Percentiles rank a stretch among this genome's conserved stretches.
These are phyloP conservation scores for Entomortierella parvispora DNA, from an alignment of 192 early-diverging fungal genomes.

Conservation along the genomic window DNA sequence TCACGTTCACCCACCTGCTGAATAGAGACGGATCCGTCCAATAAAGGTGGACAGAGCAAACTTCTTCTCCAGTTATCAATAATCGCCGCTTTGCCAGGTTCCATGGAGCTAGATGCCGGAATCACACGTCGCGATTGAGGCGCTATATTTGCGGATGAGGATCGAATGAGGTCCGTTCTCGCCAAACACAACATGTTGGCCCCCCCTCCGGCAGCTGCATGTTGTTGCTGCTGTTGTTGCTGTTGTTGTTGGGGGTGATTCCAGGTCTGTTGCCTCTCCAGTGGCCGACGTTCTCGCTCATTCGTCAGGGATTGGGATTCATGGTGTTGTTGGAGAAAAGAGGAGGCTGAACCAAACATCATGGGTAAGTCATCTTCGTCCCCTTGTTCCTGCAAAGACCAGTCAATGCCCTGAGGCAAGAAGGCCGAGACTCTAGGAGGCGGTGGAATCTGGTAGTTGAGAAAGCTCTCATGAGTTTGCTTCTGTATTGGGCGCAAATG, in stretches of 20 bases:
- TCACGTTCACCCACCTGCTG: neutral
- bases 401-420: constrained; percentile 29
- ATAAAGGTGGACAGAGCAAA: constrained; percentile 2
- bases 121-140: constrained; percentile 4
- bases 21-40: constrained; percentile 4
- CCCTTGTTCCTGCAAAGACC: constrained; percentile 23
- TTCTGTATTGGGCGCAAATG: constrained; percentile 15
- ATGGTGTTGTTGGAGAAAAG: neutral
- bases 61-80: constrained; percentile 43
- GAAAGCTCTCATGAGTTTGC: constrained; percentile 13
- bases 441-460: constrained; percentile 22
- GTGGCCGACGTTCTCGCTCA: constrained; percentile 7
- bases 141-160: constrained; percentile 16
- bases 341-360: neutral
- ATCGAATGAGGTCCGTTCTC: constrained; percentile 6
- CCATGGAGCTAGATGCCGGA: constrained; percentile 27
- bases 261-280: constrained; percentile 15
- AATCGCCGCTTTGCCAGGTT: constrained; percentile 33
- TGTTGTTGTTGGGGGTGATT: constrained; percentile 3
- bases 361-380: constrained; percentile 16
- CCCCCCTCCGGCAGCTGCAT: neutral
- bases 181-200: too few relatives aligned
- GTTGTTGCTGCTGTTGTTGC: neutral
- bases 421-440: constrained; percentile 25
- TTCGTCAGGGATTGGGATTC: neutral